Evolutionary conservation across 257 asterid species (phyloP), one percentile per base, ranked within the genome.

Genomic region (Striga asiatica): DNA sequence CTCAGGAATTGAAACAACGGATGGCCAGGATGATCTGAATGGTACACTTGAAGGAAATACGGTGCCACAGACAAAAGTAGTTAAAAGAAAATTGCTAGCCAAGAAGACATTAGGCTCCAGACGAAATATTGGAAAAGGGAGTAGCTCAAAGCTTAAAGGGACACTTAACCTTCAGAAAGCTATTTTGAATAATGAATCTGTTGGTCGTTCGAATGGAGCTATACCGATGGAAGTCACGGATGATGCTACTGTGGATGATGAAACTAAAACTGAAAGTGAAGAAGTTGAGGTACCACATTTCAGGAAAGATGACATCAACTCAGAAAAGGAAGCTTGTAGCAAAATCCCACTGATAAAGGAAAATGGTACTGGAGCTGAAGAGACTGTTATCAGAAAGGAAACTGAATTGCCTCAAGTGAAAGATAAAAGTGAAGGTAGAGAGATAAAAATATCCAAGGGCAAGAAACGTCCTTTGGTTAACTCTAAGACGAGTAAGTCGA

Each of bases 91-190:
- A 69, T 57, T 59, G 67, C 70, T 73, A 61, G 67, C 71, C 32
- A 80, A 58, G 69, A 84, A 80, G 70, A 74, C 79, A 22, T 50
- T 71, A 71, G 89, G 81, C 31, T 72, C 89, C 18, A 71, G 71
- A 61, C 76, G 76, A 35, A 58, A 64, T 38, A 22, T 61, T 24
- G 50, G 64, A 47, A 77, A 71, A 65, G 82, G 66, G 66, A 71
- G 49, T 21, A 49, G 65, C 7, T 25, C 50, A 32, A 73, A 74
- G 63, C 66, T 51, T 42, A 79, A 80, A 71, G 89, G 83, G 35
- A 53, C 80, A 9, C 42, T 66, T 27, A 56, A 64, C 61, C 69
- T 66, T 60, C 70, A 64, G 46, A 71, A 75, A 64, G 57, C 66
- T 6, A 66, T 32, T 11, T 45, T 43, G 16, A 53, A 38, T 62